Evolutionary conservation across 495 filamentous ascomycete genomes (phyloP).

Genomic region (Bathelium albidoporum): DNA sequence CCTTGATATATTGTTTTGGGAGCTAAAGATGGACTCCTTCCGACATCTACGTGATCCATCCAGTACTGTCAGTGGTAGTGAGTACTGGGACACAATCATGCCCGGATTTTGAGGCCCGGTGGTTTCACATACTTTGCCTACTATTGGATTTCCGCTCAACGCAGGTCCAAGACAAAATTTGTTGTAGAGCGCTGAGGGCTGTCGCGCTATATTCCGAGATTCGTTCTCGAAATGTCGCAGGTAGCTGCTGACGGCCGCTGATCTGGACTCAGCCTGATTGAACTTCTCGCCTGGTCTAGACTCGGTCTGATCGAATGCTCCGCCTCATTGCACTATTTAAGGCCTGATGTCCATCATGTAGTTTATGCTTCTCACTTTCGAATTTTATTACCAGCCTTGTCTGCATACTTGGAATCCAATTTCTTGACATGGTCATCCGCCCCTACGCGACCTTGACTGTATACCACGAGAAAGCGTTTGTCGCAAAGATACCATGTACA

Average conservation of each 20-base stretch:
- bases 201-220: background rate
- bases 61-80: no score
- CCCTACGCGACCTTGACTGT: background rate
- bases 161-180: background rate
- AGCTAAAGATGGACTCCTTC: no score
- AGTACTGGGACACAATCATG: no score
- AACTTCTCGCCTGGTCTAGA: no score
- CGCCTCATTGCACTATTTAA: no score
- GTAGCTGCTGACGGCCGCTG: background rate
- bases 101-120: conserved; percentile 3
- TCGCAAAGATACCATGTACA: background rate
- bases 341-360: background rate
- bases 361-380: background rate
- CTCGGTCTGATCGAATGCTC: no score
- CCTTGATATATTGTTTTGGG: no score
- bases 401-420: background rate
- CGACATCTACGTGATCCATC: no score
- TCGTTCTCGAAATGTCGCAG: background rate
- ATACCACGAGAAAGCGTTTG: background rate
- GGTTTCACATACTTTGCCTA: background rate
- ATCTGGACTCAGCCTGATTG: background rate
- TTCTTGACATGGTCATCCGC: background rate
- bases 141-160: background rate
- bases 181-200: background rate
- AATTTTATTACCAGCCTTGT: background rate